Conservation (phyloP, 768 basidiomycete genomes). For the Mrakia blollopis region DNA sequence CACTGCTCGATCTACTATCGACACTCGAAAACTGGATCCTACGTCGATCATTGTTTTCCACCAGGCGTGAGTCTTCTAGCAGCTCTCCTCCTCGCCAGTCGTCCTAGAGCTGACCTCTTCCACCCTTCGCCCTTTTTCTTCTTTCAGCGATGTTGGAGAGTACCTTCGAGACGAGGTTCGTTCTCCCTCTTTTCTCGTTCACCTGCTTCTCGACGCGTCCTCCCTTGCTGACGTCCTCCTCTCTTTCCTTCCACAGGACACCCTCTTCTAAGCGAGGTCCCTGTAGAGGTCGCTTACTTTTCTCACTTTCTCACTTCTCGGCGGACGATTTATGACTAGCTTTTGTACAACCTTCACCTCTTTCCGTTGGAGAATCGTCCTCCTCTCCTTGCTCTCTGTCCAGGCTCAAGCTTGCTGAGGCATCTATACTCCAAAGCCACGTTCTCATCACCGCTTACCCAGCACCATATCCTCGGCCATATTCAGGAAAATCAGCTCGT, state of each 20-base stretch:
- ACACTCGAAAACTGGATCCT: slow-evolving; percentile 94
- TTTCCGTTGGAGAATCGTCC: background rate
- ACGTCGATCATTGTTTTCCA: slow-evolving; percentile 97
- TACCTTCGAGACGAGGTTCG: slow-evolving; percentile 86
- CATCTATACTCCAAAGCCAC: too few relatives aligned
- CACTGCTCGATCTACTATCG: slow-evolving; percentile 88
- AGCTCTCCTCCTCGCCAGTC: background rate
- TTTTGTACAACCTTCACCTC: background rate
- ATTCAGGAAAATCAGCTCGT: too few relatives aligned
- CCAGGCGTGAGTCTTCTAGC: slow-evolving; percentile 67
- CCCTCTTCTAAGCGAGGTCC: slow-evolving; percentile 32
- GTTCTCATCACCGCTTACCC: too few relatives aligned
- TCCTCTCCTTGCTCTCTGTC: background rate
- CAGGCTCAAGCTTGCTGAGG: too few relatives aligned
- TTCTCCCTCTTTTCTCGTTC: background rate
- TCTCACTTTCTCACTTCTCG: background rate
- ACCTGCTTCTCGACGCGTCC: background rate
- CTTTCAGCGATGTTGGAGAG: slow-evolving; percentile 85
- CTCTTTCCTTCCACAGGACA: slow-evolving; percentile 31
- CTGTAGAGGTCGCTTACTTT: background rate
- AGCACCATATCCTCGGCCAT: too few relatives aligned
- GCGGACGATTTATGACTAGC: slow-evolving; percentile 16
- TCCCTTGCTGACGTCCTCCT: background rate
- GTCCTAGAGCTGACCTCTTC: slow-evolving; percentile 19
- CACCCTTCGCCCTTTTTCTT: slow-evolving; percentile 9